Evolutionary conservation across 1,284 basidiomycete genomes (phyloP), one percentile per base, ranked within the genome.

Genomic region (Moesziomyces antarcticus): DNA sequence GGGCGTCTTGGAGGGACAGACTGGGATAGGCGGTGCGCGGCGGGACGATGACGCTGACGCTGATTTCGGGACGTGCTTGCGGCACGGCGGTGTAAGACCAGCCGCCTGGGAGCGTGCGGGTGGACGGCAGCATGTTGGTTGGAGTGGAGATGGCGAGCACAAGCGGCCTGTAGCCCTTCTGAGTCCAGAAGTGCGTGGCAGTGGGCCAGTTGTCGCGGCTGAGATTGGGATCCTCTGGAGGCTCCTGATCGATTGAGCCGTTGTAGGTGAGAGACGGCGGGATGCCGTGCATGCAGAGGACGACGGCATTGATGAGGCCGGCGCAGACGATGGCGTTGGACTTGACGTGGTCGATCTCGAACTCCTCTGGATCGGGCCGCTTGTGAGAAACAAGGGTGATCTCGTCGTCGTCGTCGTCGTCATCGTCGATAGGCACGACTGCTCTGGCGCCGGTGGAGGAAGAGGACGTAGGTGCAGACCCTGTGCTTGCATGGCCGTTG

Each of bases 271-370:
- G 59, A 5, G 56, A n/a, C 9, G 57, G 70, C 13, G 81, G 80
- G 1, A 81, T 42, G 21, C 79, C 80, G 24, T 78, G 73, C 60
- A 78, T 75, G 58, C 77, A 77, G 22, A 81, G 59, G 22, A 84
- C 77, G 13, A 71, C 66, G 16, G 77, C 75, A 21, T 64, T 50
- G 33, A 84, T 63, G 42, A 81, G 44, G 14, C 82, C 82, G 0
- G 81, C 62, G 51, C 82, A 84, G 22, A 83, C 78, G 54, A 78
- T 56, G 9, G 67, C 70, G 41, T 75, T 68, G 11, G 65, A 71
- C 41, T 56, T 57, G 44, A 59, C 45, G 35, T 75, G 63, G 33
- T 78, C 71, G 35, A 73, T 58, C 47, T 67, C 56, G 50, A 77
- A 55, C 24, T 72, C 73, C 16, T 55, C 50, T 6, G 49, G 43